Base-by-base conservation (phyloP, 768 basidiomycete species). In the Piloderma croceum region DNA sequence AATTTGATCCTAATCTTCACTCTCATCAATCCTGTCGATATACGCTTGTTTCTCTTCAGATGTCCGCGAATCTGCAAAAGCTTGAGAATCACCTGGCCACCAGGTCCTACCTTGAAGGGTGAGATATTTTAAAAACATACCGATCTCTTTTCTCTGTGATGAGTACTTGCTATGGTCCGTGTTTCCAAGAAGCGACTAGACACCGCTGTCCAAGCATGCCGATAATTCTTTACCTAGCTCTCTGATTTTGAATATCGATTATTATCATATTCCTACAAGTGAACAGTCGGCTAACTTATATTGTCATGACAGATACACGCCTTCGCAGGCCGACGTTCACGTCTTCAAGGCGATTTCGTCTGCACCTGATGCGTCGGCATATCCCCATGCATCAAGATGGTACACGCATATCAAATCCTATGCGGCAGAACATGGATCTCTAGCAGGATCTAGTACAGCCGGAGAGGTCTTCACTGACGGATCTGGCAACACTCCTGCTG, bases 141-240 rank as follows among this genome's bases (percentile, higher is more conserved):
- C n/a, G n/a, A n/a, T n/a, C n/a, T n/a, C n/a, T 38, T 47, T 44
- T 41, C 44, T 44, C 47, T 56, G 52, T 74, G 82, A 89, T 86
- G 85, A 87, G 63, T 63, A n/a, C 59, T 49, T 60, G 84, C 84
- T 85, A 85, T 89, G 89, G 88, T 90, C 87, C 88, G 88, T 89
- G 87, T 90, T 90, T 86, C 88, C 77, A 81, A 90, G 84, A 79
- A 77, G 83, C 80, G 85, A 80, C 71, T 83, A 91, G 88, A 90
- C 83, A 85, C 76, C 86, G 82, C 83, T 79, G 76, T 65, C 66
- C 65, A 70, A 75, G 61, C 61, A 68, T 88, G 86, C 82, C 69
- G 86, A 89, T 54, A 84, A 57, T 53, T 52, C 60, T 63, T 62
- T 66, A 72, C 83, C 73, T 81, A 76, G 83, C 81, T 61, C 54